Base-by-base conservation (phyloP, 257 asterid genomes). In the Solanum pennellii region DNA sequence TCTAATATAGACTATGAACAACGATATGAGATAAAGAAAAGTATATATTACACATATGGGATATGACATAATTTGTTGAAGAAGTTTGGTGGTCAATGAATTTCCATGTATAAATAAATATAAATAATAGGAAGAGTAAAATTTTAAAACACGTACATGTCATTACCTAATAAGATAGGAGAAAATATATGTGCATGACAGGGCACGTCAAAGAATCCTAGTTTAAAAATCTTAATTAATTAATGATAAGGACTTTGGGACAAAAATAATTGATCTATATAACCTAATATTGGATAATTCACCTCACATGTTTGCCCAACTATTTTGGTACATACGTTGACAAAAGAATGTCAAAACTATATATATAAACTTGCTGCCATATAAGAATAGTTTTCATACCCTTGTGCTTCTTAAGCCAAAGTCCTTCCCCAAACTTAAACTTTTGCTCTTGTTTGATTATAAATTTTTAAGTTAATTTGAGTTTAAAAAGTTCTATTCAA, bases 281-380 rank as follows among this genome's bases (percentile, higher is more conserved):
- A 21, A 89, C 91, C 93, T 91, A 90, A 85, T 87, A 76, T 68
- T 27, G 35, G 29, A 86, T 88, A 88, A 86, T 87, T 90, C 87
- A 73, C 86, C 66, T 88, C 91, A 90, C 93, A 92, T 92, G 91
- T 42, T 37, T 83, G 74, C 52, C 83, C 87, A 89, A 87, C 83
- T 47, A 21, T 74, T 35, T 86, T 82, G 89, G 20, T 56, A 56
- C 90, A 18, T 18, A 56, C 90, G 92, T 87, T 41, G 89, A 86
- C 82, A 52, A 72, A 65, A 56, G 93, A 91, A 91, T 91, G 93
- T 91, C 86, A 45, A 89, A 42, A 65, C 86, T 65, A 86, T 83
- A 33, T 33, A 33, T 33, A 85, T 85, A 85, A 6, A 29, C 82
- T 72, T 87, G 86, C 86, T 65, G 82, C 85, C 87, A 80, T 35